These are phyloP conservation scores for Cicer cuneatum DNA, from an alignment of 306 rosid species.

Conservation along the genomic window DNA sequence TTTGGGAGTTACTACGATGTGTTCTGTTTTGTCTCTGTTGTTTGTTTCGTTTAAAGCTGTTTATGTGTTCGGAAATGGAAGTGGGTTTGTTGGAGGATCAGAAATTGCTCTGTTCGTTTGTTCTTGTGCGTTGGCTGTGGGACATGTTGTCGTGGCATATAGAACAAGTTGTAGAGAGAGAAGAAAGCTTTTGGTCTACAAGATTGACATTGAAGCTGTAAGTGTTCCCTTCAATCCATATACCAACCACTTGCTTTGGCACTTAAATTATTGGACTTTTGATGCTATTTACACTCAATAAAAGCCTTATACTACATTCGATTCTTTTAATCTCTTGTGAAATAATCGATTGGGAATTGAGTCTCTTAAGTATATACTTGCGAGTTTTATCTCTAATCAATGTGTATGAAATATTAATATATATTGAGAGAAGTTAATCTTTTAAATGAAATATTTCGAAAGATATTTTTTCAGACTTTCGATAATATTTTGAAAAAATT, in stretches of 20 bases:
- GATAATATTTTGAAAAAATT: too few species aligned
- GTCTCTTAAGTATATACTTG: too few species aligned
- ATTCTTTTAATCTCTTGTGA: too few species aligned
- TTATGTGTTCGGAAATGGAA: constrained; percentile 60
- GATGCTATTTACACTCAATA: background rate
- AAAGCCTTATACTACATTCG: background rate
- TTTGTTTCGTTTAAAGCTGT: constrained; percentile 84
- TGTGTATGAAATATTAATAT: too few species aligned
- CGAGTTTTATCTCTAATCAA: too few species aligned
- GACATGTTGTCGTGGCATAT: constrained; percentile 83
- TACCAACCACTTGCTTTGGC: constrained; percentile 18
- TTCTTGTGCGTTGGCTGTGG: constrained; percentile 78
- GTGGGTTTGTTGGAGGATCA: constrained; percentile 50
- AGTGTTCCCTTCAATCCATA: constrained; percentile 44
- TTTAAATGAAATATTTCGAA: too few species aligned
- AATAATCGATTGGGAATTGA: too few species aligned
- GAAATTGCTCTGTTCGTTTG: constrained; percentile 76
- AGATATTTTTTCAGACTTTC: too few species aligned
- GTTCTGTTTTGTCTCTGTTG: constrained; percentile 71
- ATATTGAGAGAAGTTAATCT: too few species aligned
- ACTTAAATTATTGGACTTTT: background rate
- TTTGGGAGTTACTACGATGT: constrained; percentile 79
- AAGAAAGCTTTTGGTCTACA: constrained; percentile 90
- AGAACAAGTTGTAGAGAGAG: constrained; percentile 97
- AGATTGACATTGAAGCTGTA: constrained; percentile 96